Percentiles rank a stretch among this genome's conserved stretches.
Conservation (phyloP, 176 grass and related monocot genomes). For the Secale cereale region DNA sequence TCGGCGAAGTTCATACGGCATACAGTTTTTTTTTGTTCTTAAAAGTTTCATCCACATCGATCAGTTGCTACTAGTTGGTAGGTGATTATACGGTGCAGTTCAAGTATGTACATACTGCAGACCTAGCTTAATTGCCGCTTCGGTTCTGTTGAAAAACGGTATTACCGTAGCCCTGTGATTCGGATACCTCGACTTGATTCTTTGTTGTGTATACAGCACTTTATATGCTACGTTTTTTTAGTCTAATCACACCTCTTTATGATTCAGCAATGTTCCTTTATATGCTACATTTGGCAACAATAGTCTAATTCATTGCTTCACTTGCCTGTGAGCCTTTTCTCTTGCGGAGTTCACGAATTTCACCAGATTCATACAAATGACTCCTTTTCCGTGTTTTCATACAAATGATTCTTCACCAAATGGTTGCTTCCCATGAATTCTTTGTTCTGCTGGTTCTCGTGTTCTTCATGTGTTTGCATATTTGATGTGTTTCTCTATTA, state of each 20-base stretch:
- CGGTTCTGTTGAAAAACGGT: neutral
- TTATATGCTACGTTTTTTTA: neutral
- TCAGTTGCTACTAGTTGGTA: neutral
- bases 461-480: too few species aligned
- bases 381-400: too few species aligned
- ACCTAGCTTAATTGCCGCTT: neutral
- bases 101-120: slow-evolving; percentile 34
- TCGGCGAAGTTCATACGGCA: neutral
- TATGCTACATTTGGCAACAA: neutral
- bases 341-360: neutral
- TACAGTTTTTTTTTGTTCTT: neutral
- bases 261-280: too few species aligned
- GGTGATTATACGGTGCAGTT: neutral
- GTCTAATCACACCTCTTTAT: too few species aligned
- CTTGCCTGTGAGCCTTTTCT: neutral
- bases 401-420: too few species aligned
- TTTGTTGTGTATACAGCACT: neutral
- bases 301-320: neutral
- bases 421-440: too few species aligned
- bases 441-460: too few species aligned
- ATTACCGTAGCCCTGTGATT: neutral
- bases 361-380: neutral
- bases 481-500: too few species aligned
- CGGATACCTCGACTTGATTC: neutral
- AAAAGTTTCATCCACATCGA: neutral